Conservation (phyloP, 2,329 filamentous ascomycete species). For the Ploettnerulaceae sp. region DNA sequence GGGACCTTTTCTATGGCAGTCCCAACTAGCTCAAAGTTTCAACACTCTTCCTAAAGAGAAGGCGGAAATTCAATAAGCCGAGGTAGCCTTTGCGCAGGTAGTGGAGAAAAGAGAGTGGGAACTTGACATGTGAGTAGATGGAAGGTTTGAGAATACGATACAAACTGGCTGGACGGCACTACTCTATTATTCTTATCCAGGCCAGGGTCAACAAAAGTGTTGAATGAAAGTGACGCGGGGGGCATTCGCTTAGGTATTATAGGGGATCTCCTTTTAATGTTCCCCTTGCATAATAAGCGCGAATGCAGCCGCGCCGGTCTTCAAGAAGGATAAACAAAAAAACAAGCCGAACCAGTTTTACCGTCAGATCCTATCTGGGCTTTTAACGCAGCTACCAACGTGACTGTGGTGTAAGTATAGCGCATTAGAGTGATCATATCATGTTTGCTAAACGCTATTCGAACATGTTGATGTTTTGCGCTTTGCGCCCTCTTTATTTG, state of each 20-base stretch:
- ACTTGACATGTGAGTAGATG: conserved; percentile 5
- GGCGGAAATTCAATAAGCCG: not conserved
- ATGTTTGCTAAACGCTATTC: no score
- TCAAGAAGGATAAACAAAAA: no score
- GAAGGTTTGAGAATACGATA: not conserved
- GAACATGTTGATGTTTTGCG: no score
- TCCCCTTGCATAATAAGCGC: not conserved
- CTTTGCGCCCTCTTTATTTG: not conserved
- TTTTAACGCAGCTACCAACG: no score
- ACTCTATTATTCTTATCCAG: not conserved
- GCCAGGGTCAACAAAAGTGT: not conserved
- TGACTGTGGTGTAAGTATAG: no score
- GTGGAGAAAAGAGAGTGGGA: conserved; percentile 1
- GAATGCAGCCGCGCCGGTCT: not conserved
- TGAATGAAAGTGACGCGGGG: conserved; percentile 1
- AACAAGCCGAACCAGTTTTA: no score
- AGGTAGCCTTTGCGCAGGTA: not conserved
- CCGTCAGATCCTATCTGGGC: no score
- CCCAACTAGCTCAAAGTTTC: not conserved
- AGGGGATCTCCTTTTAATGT: not conserved
- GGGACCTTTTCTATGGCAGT: not conserved
- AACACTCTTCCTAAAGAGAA: not conserved
- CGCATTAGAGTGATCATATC: no score
- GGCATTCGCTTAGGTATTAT: not conserved
- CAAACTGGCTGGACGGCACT: not conserved